Evolutionary conservation across 306 rosid species (phyloP).

Genomic region (Quercus rubra): DNA sequence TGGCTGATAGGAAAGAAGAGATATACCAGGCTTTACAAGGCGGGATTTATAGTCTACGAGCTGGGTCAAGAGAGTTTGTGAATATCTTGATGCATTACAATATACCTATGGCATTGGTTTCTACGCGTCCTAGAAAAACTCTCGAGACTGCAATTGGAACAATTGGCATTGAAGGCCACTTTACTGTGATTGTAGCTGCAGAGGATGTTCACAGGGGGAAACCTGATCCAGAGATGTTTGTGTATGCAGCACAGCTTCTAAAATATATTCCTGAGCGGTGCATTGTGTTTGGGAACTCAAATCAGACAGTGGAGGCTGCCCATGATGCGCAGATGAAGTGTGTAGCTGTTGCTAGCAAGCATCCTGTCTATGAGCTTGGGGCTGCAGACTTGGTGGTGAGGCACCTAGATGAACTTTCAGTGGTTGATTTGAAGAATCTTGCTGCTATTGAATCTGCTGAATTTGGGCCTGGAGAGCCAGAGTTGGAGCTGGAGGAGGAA

Average conservation of each 20-base stretch:
- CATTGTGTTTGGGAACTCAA: slow-evolving; percentile 95
- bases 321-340: slow-evolving; percentile 96
- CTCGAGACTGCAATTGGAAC: slow-evolving; percentile 72
- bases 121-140: slow-evolving; percentile 75
- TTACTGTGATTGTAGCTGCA: slow-evolving; percentile 76
- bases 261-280: slow-evolving; percentile 88
- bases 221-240: slow-evolving; percentile 97
- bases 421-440: slow-evolving; percentile 89
- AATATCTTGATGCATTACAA: slow-evolving; percentile 81
- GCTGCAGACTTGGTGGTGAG: slow-evolving; percentile 94
- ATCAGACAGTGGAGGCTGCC: slow-evolving; percentile 94
- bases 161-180: slow-evolving; percentile 63
- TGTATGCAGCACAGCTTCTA: slow-evolving; percentile 81
- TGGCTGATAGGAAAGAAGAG: slow-evolving; percentile 82
- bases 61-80: slow-evolving; percentile 86
- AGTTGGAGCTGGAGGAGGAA: slow-evolving; percentile 75
- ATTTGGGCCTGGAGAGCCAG: slow-evolving; percentile 65
- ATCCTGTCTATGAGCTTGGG: slow-evolving; percentile 86
- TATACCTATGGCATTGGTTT: slow-evolving; percentile 91
- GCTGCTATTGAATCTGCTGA: slow-evolving; percentile 74
- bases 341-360: slow-evolving; percentile 96
- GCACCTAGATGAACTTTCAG: slow-evolving; percentile 73
- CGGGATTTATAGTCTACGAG: slow-evolving; percentile 65
- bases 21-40: slow-evolving; percentile 84
- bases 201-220: slow-evolving; percentile 96